Base-by-base conservation (phyloP, 2,329 filamentous ascomycete species). In the Hypoxylon sp. region DNA sequence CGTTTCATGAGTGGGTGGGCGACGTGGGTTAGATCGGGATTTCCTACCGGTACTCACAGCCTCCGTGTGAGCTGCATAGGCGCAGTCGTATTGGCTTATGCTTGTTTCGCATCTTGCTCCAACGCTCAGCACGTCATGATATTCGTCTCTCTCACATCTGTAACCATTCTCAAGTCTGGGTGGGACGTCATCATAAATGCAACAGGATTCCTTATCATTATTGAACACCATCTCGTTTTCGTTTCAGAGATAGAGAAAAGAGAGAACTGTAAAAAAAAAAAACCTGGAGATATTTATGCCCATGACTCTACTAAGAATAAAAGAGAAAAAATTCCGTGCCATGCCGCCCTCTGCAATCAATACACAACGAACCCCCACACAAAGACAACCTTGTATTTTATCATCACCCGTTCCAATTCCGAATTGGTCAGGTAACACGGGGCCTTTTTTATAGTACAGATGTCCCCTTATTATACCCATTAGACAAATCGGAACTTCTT, bases 401-500 rank as follows among this genome's bases (percentile, higher is more conserved):
- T 47, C 35, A 48, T 53, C 46, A 24, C 55, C 47, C 51, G 35
- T 48, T 49, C 58, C 48, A 49, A 54, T 60, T 48, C 48, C 53
- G 42, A 59, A 60, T 53, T 63, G 61, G 63, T 53, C 40, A 31
- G 52, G 58, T 43, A 49, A 50, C 56, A 38, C 51, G 38, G 23
- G 20, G 48, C 50, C 33, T 42, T 42, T 35, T 51, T 26, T 69
- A 70, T 67, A 52, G 57, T 70, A 70, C 67, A 70, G 21, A 24
- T 59, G 15, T n/a, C 47, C 37, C 49, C 43, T 60, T 26, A 35
- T 47, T 46, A 29, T 38, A 33, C 62, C 49, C 17, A 20, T 59
- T 69, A 75, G 27, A 75, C 69, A 58, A 75, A 72, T 55, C 72
- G 68, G 55, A 74, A 69, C 56, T 72, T 74, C 33, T 46, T 45